Evolutionary conservation across 179 eudicot genomes (phyloP), one percentile per base, ranked within the genome.

Genomic region (Heliamphora pulchella): DNA sequence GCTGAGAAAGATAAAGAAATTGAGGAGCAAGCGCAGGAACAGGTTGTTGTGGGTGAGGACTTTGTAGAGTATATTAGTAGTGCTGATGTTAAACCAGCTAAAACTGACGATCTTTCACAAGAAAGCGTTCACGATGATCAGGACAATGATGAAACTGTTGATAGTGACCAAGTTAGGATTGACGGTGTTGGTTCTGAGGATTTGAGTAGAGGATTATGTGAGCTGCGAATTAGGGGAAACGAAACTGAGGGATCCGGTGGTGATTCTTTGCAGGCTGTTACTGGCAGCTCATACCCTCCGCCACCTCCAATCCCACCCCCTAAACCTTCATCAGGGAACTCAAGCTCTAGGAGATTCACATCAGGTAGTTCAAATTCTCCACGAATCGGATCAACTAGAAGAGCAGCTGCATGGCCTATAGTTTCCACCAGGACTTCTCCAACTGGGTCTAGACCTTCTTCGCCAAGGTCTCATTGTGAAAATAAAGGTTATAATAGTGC

Each of bases 221-320:
- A 86, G n/a, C 43, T 88, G 71, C 77, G 70, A 50, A 77, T 84
- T 58, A 61, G 71, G 63, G 91, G 88, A 71, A 74, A 72, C 73
- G 94, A 89, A 84, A 82, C 66, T 72, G 88, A 85, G 67, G 82
- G 81, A 41, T 64, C 81, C 61, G 78, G 69, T 77, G 82, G 54
- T 64, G 88, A 82, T 79, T 46, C 82, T 73, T 41, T 73, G 46
- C 87, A 77, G 77, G 82, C 47, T 72, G 87, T 61, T 72, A 61
- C 58, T 46, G 91, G 89, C 47, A 84, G 85, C 81, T 85, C 98
- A n/a, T 88, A 87, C 81, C 99, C 99, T 1, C 99, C 99, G 3
- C 96, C 97, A 9, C 98, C 98, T 77, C 98, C 98, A 59, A 84
- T 87, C 71, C 98, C 98, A 20, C 99, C 99, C 50, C 98, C 99